Evolutionary conservation across 148 eudicot species (phyloP), one percentile per base, ranked within the genome.

Genomic region (Bassia scoparia): DNA sequence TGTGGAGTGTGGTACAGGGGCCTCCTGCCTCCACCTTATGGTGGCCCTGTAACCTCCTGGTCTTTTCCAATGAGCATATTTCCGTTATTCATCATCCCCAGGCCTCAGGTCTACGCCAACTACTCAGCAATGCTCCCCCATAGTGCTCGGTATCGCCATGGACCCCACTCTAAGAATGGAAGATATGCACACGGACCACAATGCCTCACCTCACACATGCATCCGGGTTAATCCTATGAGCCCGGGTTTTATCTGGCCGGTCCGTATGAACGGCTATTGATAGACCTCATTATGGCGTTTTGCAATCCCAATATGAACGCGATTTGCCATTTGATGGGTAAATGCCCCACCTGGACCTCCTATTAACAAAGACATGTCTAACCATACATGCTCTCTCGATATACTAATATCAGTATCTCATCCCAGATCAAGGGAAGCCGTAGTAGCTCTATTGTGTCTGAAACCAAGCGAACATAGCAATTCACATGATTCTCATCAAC

Each of bases 241-340:
- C 97, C 97, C 67, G 96, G 91, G 33, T 91, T 90, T 79, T 90
- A 86, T 83, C 96, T 50, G 85, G 86, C 72, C 93, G 76, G 84
- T 82, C 69, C 88, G 26, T 88, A 81, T 74, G 96, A 93, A n/a
- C 20, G 90, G 96, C 21, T 92, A 81, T 79, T 90, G n/a, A 87
- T 78, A 89, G 99, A 34, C 97, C 96, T 69, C 90, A 93, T n/a
- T 21, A 87, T 90, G 96, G 90, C 87, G 60, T 90, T 83, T 77
- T 76, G 87, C 78, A 83, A 83, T 81, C 84, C 88, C 61, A 84
- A 78, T n/a, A n/a, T 86, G 97, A 96, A 73, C 86, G 86, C 35
- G 96, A 96, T 70, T 69, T 85, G 76, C 84, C 96, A 46, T 87
- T 77, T 74, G n/a, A 86, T 87, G 96, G 96, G 92, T n/a, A n/a